Evolutionary conservation across 306 rosid species (phyloP), one percentile per base, ranked within the genome.

Genomic region (Amphicarpaea edgeworthii): DNA sequence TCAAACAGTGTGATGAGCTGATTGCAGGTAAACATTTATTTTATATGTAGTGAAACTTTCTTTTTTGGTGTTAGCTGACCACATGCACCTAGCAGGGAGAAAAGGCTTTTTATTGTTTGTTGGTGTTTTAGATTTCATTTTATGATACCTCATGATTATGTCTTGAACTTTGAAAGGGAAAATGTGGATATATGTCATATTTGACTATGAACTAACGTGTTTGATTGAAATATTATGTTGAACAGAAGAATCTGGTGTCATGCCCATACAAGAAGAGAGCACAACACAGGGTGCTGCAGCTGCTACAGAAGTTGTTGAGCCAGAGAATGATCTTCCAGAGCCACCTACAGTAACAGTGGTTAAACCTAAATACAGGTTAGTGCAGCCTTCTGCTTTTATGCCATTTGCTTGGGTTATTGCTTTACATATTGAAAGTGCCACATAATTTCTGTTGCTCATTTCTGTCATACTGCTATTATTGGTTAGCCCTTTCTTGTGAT

Each of bases 351-450:
- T 50, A 67, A 20, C 83, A 47, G 6, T 77, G 43, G 79, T 77
- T 75, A 92, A 85, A 77, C 96, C 90, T 55, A 90, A 84, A 63
- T 92, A 81, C 87, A 90, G 96, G 97, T 86, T 51, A 15, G 89
- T 83, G 17, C 58, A 65, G 30, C 47, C 75, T 71, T 26, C 23
- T 53, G 0, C 8, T 30, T 37, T 72, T 51, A 0, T 50, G 57
- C 24, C 12, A 16, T 6, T 50, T 50, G 7, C 50, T 42, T 11
- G 15, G 47, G 47, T 45, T 45, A 45, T 45, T 45, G 16, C 6
- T 12, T 45, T 45, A 45, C 17, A n/a, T 1, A 2, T 40, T 17
- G n/a, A 24, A 37, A 12, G 58, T 38, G 26, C 15, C 11, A 23
- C 20, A 1, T 57, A 28, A 60, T 12, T 49, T 55, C 24, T 43